Percentiles rank a stretch among this genome's conserved stretches.
These are phyloP conservation scores for Gnomoniopsis sp. DNA, from an alignment of 2,329 filamentous ascomycete genomes.

Conservation along the genomic window DNA sequence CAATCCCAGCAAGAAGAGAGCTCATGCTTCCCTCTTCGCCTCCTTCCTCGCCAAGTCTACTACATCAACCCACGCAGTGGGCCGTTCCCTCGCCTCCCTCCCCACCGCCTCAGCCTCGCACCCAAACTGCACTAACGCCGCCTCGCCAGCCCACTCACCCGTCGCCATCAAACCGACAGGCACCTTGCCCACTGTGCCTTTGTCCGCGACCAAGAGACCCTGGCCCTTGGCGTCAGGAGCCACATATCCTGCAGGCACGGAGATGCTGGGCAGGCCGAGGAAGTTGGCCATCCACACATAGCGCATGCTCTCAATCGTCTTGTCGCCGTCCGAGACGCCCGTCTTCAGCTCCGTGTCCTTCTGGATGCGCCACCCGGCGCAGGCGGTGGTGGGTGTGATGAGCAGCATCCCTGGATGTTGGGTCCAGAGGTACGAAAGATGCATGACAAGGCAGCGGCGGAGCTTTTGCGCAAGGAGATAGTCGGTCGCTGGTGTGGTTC, in stretches of 20 bases:
- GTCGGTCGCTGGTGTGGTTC: slow-evolving; percentile 61
- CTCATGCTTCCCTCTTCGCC: slow-evolving; percentile 20
- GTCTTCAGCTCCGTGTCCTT: slow-evolving; percentile 31
- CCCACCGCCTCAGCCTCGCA: slow-evolving; percentile 42
- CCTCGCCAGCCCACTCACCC: slow-evolving; percentile 52
- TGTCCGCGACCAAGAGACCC: slow-evolving; percentile 29
- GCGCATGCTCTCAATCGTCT: slow-evolving; percentile 44
- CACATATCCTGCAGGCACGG: slow-evolving; percentile 42
- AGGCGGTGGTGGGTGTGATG: slow-evolving; percentile 63
- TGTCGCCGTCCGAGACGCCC: slow-evolving; percentile 44
- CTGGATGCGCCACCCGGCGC: slow-evolving; percentile 42
- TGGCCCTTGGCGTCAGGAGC: slow-evolving; percentile 30
- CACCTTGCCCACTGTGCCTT: slow-evolving; percentile 36
- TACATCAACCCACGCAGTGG: slow-evolving; percentile 44
- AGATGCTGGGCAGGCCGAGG: slow-evolving; percentile 44
- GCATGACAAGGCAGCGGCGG: slow-evolving; percentile 65
- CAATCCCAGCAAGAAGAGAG: neutral
- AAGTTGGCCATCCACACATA: slow-evolving; percentile 52
- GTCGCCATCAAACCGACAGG: slow-evolving; percentile 54
- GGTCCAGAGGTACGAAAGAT: slow-evolving; percentile 65
- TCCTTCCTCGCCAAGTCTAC: slow-evolving; percentile 32
- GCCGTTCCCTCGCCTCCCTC: slow-evolving; percentile 28
- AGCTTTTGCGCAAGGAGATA: slow-evolving; percentile 68
- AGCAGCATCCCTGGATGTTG: slow-evolving; percentile 67
- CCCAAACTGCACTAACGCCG: slow-evolving; percentile 45